phyloP scores from a whole-genome alignment of 345 rosid genomes.

The Erysimum cheiranthoides region DNA sequence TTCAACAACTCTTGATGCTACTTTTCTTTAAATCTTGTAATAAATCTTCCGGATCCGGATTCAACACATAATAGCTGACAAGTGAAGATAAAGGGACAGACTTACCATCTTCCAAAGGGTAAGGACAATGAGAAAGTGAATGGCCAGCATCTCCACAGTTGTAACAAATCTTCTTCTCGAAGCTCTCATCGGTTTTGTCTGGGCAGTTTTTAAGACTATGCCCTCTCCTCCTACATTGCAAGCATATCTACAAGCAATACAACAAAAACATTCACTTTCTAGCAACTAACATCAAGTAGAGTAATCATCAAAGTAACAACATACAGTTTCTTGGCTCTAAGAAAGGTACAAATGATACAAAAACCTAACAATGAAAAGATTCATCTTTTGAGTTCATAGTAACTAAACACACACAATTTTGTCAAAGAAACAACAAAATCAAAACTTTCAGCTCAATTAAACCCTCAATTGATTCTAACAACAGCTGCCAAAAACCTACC shows the following conservation, averaged over 20 bases:
- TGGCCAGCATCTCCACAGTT: constrained; percentile 88
- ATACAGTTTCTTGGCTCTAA: constrained; percentile 4
- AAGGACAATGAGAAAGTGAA: constrained; percentile 76
- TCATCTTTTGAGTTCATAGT: neutral
- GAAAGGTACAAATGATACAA: no score
- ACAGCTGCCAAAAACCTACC: constrained; percentile 1
- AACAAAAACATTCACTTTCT: constrained; percentile 5
- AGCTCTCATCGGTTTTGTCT: constrained; percentile 59
- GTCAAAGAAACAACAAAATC: neutral
- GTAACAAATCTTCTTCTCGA: constrained; percentile 71
- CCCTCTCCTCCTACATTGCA: constrained; percentile 81
- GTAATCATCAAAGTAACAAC: neutral
- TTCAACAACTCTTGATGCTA: neutral
- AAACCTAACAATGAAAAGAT: neutral
- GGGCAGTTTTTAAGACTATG: constrained; percentile 91
- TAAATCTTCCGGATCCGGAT: neutral
- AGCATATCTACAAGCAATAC: constrained; percentile 67
- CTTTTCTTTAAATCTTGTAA: neutral
- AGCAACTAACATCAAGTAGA: neutral
- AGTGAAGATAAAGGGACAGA: neutral
- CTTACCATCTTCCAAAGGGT: constrained; percentile 80
- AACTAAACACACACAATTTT: neutral
- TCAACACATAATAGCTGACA: neutral
- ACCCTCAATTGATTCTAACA: constrained; percentile 6
- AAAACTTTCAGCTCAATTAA: constrained; percentile 15